Percentiles rank a stretch among this genome's conserved stretches.
Conservation (phyloP, 805 yeast genomes). For the Ogataea corticis region DNA sequence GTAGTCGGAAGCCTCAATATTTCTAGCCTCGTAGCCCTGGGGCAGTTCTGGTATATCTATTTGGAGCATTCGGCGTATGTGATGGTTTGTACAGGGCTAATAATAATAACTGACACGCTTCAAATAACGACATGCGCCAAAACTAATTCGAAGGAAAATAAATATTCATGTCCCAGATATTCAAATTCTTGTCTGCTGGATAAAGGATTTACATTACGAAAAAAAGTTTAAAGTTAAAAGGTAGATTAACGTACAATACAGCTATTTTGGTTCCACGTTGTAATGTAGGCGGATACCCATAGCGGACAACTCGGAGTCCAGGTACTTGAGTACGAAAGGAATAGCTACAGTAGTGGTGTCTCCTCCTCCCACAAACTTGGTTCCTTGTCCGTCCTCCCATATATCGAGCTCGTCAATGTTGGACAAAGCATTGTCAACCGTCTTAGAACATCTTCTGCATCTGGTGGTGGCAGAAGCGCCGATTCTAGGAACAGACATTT, state of each 20-base stretch:
- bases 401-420: conserved; percentile 68
- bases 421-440: conserved; percentile 57
- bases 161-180: not conserved
- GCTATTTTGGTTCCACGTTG: conserved; percentile 67
- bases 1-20: conserved; percentile 56
- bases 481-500: conserved; percentile 85
- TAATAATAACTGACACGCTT: no score
- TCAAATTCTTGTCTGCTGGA: no score
- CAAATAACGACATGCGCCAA: not conserved
- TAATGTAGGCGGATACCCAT: conserved; percentile 96
- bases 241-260: not conserved
- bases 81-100: not conserved
- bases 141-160: not conserved
- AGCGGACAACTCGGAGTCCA: conserved; percentile 93
- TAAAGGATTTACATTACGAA: no score
- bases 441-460: conserved; percentile 88
- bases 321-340: conserved; percentile 92
- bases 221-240: not conserved
- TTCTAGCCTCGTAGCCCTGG: conserved; percentile 68
- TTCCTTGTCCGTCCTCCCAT: conserved; percentile 98
- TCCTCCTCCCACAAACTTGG: conserved; percentile 86
- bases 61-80: not conserved
- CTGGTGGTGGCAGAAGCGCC: conserved; percentile 77
- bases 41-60: conserved; percentile 40
- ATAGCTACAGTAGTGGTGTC: conserved; percentile 94